Percentiles rank a stretch among this genome's conserved stretches.
Evolutionary conservation across 306 rosid species (phyloP).

Genomic region (Nissolia schottii): DNA sequence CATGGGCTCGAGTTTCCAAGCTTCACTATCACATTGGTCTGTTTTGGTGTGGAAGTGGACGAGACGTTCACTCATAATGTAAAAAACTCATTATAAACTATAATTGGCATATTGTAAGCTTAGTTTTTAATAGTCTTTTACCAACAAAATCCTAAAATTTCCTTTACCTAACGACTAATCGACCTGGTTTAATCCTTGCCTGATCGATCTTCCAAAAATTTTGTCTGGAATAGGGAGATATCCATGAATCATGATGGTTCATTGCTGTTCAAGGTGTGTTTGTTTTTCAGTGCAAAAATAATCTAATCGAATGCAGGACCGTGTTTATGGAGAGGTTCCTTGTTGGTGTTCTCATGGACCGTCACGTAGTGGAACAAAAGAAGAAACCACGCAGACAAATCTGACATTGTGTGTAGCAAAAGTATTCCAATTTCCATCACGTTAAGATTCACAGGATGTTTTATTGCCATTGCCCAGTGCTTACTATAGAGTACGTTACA

Average conservation of each 20-base stretch:
- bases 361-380: neutral
- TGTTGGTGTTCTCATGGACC: neutral
- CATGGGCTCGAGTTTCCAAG: constrained; percentile 11
- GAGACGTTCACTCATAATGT: too few relatives aligned
- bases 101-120: too few relatives aligned
- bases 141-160: too few relatives aligned
- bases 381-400: neutral
- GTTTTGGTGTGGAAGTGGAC: neutral
- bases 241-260: too few relatives aligned
- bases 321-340: neutral
- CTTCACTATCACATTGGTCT: neutral
- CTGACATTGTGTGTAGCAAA: constrained; percentile 38
- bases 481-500: neutral
- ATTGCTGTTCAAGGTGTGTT: neutral
- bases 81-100: too few relatives aligned
- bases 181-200: too few relatives aligned
- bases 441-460: neutral
- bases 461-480: neutral
- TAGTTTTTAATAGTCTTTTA: too few relatives aligned
- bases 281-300: neutral
- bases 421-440: constrained; percentile 18
- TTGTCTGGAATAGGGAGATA: too few relatives aligned
- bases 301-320: neutral
- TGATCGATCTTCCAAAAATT: too few relatives aligned
- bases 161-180: too few relatives aligned